A percentile compares a stretch with the other conserved stretches of the same genome.
Evolutionary conservation across 176 grass and related monocot genomes (phyloP).

Genomic region (Avena sativa): DNA sequence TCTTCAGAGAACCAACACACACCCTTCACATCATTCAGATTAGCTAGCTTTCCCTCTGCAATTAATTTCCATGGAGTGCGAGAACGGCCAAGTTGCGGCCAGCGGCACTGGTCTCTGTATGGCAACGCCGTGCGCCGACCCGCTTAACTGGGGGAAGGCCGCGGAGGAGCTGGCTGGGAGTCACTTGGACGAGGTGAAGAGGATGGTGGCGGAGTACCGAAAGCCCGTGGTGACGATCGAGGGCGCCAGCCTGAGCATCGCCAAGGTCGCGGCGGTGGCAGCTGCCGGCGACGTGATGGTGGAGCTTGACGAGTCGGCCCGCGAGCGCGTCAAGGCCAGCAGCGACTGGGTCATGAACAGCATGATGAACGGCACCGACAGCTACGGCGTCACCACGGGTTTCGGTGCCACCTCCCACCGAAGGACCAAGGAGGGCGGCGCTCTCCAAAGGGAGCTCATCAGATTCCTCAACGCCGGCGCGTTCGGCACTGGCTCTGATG

Average conservation of each 20-base stretch:
- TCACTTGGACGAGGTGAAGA: constrained; percentile 67
- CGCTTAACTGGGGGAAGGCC: constrained; percentile 60
- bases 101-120: constrained; percentile 33
- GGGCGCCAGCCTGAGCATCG: constrained; percentile 53
- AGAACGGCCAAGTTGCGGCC: constrained; percentile 33
- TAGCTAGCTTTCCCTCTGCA: not conserved
- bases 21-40: not conserved
- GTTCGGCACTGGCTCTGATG: constrained; percentile 43
- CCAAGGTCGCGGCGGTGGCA: constrained; percentile 55
- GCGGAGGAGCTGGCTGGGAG: constrained; percentile 57
- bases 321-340: constrained; percentile 58
- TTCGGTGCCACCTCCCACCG: constrained; percentile 65
- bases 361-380: constrained; percentile 61
- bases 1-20: not conserved
- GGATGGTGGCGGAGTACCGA: constrained; percentile 58
- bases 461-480: constrained; percentile 56
- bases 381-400: constrained; percentile 70
- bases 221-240: constrained; percentile 53
- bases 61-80: constrained; percentile 37
- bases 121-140: constrained; percentile 47
- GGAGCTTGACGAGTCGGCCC: constrained; percentile 52
- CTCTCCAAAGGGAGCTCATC: constrained; percentile 70
- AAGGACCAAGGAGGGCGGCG: constrained; percentile 60
- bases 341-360: constrained; percentile 73
- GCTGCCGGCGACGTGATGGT: constrained; percentile 38